These are phyloP conservation scores for Arbutus unedo DNA, from an alignment of 148 eudicot species.

Conservation along the genomic window DNA sequence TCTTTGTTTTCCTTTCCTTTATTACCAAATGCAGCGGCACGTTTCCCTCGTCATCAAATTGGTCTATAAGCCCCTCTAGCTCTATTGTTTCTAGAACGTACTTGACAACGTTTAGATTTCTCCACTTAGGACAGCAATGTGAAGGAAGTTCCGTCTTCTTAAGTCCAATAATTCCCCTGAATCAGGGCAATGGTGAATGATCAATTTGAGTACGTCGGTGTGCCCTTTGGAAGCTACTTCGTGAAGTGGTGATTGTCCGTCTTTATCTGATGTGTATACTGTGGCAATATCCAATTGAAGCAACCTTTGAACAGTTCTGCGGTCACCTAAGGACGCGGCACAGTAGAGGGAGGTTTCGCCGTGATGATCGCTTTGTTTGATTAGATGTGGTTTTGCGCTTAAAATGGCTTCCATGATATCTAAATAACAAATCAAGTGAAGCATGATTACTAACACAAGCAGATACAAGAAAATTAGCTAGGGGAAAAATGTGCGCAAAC, in stretches of 20 bases:
- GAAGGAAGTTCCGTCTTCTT: background rate
- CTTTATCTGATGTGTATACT: background rate
- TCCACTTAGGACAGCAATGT: background rate
- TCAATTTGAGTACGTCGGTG: background rate
- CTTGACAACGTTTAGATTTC: background rate
- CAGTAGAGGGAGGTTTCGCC: background rate
- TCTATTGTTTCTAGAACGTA: background rate
- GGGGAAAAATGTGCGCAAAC: too few relatives aligned
- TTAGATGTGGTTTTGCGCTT: slow-evolving; percentile 6
- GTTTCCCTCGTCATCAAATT: background rate
- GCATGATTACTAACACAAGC: background rate
- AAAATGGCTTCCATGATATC: background rate
- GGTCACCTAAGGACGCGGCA: background rate
- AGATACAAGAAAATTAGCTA: too few relatives aligned
- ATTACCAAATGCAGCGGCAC: background rate
- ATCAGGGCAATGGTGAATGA: background rate
- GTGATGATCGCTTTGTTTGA: background rate
- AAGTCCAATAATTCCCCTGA: background rate
- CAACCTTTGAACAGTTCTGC: background rate
- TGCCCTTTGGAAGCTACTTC: background rate
- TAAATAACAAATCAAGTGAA: background rate
- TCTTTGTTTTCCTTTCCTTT: background rate
- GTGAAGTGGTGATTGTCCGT: background rate
- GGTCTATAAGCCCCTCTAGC: slow-evolving; percentile 3
- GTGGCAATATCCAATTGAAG: background rate